Conservation (phyloP, 2,329 filamentous ascomycete genomes). For the Diaporthe sp. region DNA sequence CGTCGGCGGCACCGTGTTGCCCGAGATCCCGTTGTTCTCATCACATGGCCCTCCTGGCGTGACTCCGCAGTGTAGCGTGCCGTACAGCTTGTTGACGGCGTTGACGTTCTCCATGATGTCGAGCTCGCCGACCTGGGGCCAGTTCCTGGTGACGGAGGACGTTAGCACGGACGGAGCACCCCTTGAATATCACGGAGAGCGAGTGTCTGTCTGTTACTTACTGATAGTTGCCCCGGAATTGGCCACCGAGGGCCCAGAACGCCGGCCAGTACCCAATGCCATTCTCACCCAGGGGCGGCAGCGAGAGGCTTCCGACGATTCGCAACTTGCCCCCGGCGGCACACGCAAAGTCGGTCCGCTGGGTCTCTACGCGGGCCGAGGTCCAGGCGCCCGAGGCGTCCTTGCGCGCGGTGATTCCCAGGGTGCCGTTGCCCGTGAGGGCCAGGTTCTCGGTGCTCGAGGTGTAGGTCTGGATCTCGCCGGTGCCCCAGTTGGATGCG, state of each 20-base stretch:
- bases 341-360: constrained; percentile 42
- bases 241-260: constrained; percentile 25
- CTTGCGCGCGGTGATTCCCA: constrained; percentile 32
- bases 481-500: constrained; percentile 29
- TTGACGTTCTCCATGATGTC: constrained; percentile 51
- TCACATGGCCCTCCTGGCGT: constrained; percentile 50
- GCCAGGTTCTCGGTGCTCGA: constrained; percentile 31
- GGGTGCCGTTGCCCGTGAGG: constrained; percentile 23
- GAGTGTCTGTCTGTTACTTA: neutral
- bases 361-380: constrained; percentile 44
- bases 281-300: constrained; percentile 28
- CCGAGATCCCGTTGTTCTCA: constrained; percentile 46
- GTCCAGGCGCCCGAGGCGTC: constrained; percentile 35
- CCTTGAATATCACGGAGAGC: no score
- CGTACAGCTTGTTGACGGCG: constrained; percentile 44
- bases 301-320: constrained; percentile 43
- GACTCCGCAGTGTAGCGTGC: constrained; percentile 47
- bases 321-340: constrained; percentile 46
- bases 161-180: neutral
- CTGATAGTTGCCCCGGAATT: constrained; percentile 25
- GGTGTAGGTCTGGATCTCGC: constrained; percentile 30
- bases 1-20: constrained; percentile 22
- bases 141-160: constrained; percentile 42
- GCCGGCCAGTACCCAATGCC: constrained; percentile 31
- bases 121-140: constrained; percentile 48